Evolutionary conservation across 2,329 filamentous ascomycete genomes (phyloP), one percentile per base, ranked within the genome.

Genomic region (Penicillium nordicum): DNA sequence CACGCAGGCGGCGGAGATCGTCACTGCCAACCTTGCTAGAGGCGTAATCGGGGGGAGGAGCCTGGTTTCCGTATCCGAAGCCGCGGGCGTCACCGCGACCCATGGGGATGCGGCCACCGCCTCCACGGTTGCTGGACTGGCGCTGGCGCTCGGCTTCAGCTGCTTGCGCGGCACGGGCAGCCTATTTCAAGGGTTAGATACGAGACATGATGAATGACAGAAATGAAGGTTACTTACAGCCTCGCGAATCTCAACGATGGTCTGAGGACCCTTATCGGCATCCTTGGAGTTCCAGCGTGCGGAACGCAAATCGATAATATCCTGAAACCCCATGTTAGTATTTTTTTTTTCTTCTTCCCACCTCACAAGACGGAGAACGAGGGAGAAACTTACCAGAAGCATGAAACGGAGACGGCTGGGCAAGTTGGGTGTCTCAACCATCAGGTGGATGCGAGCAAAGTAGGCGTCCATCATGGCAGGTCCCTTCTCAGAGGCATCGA

Each of bases 251-350:
- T 97, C 90, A 4, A 92, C 86, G 51, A 99, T 88, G 9, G 94
- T 99, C 86, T 97, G 97, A 57, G 94, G 94, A 37, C 94, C 94
- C 81, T 97, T 97, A 78, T 92, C 89, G 52, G 80, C 79, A 72
- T 96, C 91, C 82, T 96, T 97, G 55, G 90, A 92, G 59, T 83
- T 76, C 94, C 94, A 99, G 72, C 84, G 81, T 50, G 81, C 79
- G 71, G 76, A 85, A 64, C 94, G 88, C 63, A 99, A 81, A 73
- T 99, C 94, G 55, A 96, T 74, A 53, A 96, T 84, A 72, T 99
- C 94, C 79, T 81, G 61, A 8, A 59, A 41, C 40, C 37, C 2
- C 6, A 32, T 48, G 54, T 57, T 46, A 67, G 47, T 41, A n/a
- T 36, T 36, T 36, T 10, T 36, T n/a, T n/a, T 36, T 36, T n/a